phyloP scores from a whole-genome alignment of 1,284 basidiomycete species.

The Leccinum pachyderme region DNA sequence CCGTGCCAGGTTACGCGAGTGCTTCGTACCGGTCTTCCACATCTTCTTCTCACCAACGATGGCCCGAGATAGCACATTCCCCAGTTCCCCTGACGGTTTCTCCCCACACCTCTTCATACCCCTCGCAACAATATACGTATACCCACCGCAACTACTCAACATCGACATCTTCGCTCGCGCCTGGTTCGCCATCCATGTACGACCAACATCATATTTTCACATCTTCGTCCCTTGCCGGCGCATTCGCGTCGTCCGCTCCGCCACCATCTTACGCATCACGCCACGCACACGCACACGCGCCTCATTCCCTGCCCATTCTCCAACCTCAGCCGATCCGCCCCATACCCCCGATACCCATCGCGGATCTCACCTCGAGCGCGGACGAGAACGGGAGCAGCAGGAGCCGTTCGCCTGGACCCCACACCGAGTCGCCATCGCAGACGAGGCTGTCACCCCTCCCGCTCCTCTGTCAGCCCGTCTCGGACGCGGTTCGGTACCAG shows the following conservation, averaged over 20 bases:
- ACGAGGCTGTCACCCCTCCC: slow-evolving; percentile 30
- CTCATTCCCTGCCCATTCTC: slow-evolving; percentile 38
- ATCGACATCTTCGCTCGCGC: slow-evolving; percentile 18
- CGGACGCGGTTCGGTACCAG: slow-evolving; percentile 32
- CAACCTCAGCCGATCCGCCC: slow-evolving; percentile 54
- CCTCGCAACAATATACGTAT: slow-evolving; percentile 19
- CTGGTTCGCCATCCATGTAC: slow-evolving; percentile 22
- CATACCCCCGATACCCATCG: slow-evolving; percentile 53
- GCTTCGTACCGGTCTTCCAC: slow-evolving; percentile 18
- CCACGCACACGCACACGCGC: slow-evolving; percentile 6
- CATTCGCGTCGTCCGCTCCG: slow-evolving; percentile 20
- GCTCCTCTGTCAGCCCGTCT: slow-evolving; percentile 34
- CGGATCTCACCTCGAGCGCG: slow-evolving; percentile 39
- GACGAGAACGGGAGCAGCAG: slow-evolving; percentile 9
- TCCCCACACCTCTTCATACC: slow-evolving; percentile 14
- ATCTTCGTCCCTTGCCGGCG: slow-evolving; percentile 30
- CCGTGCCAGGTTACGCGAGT: slow-evolving; percentile 31
- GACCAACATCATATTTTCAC: slow-evolving; percentile 16
- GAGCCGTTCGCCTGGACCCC: neutral
- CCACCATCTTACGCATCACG: slow-evolving; percentile 16
- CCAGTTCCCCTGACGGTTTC: slow-evolving; percentile 8
- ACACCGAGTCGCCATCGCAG: slow-evolving; percentile 1
- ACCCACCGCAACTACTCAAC: slow-evolving; percentile 18
- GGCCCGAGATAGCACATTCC: slow-evolving; percentile 19
- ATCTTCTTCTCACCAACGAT: slow-evolving; percentile 15